Evolutionary conservation across 257 asterid species (phyloP), one percentile per base, ranked within the genome.

Genomic region (Lycium ferocissimum): DNA sequence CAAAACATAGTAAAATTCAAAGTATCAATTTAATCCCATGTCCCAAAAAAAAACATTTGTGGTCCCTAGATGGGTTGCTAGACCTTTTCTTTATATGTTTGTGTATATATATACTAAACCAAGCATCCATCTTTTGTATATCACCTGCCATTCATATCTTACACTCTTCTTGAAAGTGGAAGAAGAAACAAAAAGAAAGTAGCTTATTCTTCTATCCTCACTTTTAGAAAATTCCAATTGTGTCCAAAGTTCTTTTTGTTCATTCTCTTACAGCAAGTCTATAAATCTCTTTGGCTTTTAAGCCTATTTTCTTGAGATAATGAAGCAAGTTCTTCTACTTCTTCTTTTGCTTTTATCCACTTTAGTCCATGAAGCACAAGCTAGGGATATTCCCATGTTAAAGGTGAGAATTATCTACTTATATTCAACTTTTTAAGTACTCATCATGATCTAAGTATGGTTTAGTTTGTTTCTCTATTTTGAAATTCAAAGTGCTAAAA

Each of bases 361-460:
- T 76, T 87, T 91, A 18, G 61, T 85, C 80, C 91, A 88, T 86
- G 91, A 87, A 86, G 91, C 88, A 87, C 90, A 88, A 86, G 91
- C 93, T 22, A 87, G 85, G 88, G 65, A 69, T 65, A 84, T 81
- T 47, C 87, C 84, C 38, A 85, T 43, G 58, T 18, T 86, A 66
- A 86, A 88, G 71, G 96, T 94, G 83, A 87, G 92, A 14, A 53
- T 54, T 84, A 69, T 45, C 37, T 45, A 38, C 51, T n/a, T 79
- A 17, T 22, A 43, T 26, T 85, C 56, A 26, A 62, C 5, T 18
- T 84, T 75, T 49, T 37, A 37, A 66, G 47, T 13, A 22, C 43
- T 10, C 38, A 37, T 13, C 12, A 22, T 20, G 62, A 37, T 59
- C 33, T 40, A 10, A 18, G 12, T 11, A 17, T 71, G 33, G 79